Evolutionary conservation across 176 grass and related monocot genomes (phyloP).

Genomic region (Coix lacrymajobi): DNA sequence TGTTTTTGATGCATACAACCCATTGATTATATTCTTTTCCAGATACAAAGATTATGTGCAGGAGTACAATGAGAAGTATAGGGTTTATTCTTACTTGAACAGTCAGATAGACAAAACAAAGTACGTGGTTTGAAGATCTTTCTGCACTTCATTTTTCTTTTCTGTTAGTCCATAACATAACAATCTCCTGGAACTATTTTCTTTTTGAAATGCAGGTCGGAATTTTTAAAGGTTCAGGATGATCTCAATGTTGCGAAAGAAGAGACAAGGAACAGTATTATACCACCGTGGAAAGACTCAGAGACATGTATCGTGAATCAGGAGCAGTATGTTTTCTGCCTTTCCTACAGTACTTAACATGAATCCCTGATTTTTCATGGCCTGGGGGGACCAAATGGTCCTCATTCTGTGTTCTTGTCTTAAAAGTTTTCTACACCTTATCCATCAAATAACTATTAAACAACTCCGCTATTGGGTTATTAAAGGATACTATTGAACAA

Average conservation of each 20-base stretch:
- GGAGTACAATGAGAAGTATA: conserved; percentile 85
- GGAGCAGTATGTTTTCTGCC: conserved; percentile 53
- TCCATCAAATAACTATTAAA: not conserved
- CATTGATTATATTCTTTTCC: conserved; percentile 41
- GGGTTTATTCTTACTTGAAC: conserved; percentile 66
- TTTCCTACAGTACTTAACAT: conserved; percentile 14
- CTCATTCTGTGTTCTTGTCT: conserved; percentile 5
- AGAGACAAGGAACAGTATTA: conserved; percentile 56
- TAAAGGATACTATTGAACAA: not conserved
- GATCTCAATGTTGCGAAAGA: conserved; percentile 64
- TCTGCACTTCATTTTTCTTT: conserved; percentile 5
- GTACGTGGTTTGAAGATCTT: conserved; percentile 36
- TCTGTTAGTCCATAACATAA: not conserved
- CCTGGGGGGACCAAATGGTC: not conserved
- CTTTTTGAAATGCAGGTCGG: conserved; percentile 36
- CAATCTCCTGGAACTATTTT: conserved; percentile 15
- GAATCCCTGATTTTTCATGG: not conserved
- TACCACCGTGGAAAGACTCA: conserved; percentile 61
- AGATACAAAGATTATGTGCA: conserved; percentile 83
- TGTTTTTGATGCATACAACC: not conserved
- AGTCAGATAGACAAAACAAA: conserved; percentile 70
- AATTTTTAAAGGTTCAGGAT: conserved; percentile 56
- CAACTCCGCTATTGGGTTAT: not conserved
- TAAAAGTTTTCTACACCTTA: conserved; percentile 6
- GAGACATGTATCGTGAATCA: conserved; percentile 61